These are phyloP conservation scores for Mentha longifolia DNA, from an alignment of 257 asterid species.

Conservation along the genomic window DNA sequence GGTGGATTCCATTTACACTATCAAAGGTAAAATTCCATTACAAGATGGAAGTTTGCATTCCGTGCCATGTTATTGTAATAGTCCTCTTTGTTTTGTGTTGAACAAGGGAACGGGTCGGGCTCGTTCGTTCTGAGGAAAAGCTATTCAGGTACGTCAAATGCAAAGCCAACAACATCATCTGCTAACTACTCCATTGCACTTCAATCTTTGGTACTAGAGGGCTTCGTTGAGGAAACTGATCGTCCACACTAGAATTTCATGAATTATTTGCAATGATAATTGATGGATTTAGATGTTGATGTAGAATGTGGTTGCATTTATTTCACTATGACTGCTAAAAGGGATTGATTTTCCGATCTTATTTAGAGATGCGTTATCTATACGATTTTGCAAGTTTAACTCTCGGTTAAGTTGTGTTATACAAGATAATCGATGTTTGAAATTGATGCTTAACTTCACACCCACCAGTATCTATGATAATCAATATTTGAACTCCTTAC, in stretches of 20 bases:
- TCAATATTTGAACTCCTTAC: no score
- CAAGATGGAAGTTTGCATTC: not conserved
- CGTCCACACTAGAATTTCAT: constrained; percentile 1
- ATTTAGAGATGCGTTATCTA: not conserved
- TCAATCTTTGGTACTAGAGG: constrained; percentile 74
- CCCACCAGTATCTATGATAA: no score
- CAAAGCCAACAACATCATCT: constrained; percentile 31
- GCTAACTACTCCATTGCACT: constrained; percentile 89
- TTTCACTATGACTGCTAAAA: not conserved
- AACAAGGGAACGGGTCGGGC: constrained; percentile 61
- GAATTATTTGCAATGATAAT: not conserved
- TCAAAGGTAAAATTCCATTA: constrained; percentile 47
- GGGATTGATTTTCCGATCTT: not conserved
- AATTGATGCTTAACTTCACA: no score
- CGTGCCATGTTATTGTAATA: not conserved
- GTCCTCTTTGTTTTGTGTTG: constrained; percentile 1
- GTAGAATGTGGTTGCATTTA: not conserved
- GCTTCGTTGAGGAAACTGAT: constrained; percentile 42
- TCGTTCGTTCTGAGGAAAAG: constrained; percentile 60
- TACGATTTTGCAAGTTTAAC: not conserved
- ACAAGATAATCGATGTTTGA: no score
- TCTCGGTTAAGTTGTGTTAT: no score
- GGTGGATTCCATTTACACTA: constrained; percentile 76
- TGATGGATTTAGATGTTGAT: not conserved
- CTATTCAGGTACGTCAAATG: constrained; percentile 36